phyloP scores from a whole-genome alignment of 768 basidiomycete genomes.

The Mycena vulgaris region DNA sequence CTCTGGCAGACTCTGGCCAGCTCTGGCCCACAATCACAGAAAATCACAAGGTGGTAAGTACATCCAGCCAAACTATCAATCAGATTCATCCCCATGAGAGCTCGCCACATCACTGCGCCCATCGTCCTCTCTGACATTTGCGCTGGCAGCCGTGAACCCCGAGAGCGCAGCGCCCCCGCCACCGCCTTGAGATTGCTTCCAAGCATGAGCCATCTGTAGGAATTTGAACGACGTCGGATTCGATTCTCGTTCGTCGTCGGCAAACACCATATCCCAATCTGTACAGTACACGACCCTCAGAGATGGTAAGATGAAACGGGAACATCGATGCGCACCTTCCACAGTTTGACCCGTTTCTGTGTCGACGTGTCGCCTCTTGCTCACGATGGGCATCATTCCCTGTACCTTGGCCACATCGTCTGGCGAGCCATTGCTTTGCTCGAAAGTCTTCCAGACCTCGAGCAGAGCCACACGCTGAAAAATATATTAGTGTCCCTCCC shows the following conservation, averaged over 20 bases:
- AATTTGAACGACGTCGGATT: slow-evolving; percentile 97
- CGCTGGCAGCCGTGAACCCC: slow-evolving; percentile 62
- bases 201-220: slow-evolving; percentile 94
- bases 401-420: slow-evolving; percentile 88
- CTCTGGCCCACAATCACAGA: too few species aligned
- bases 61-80: slow-evolving; percentile 30
- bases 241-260: slow-evolving; percentile 95
- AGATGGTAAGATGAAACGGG: neutral
- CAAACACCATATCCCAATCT: slow-evolving; percentile 97
- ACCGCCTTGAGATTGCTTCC: slow-evolving; percentile 73
- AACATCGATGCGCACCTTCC: slow-evolving; percentile 70
- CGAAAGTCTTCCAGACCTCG: slow-evolving; percentile 96
- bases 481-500: slow-evolving; percentile 12
- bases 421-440: slow-evolving; percentile 82
- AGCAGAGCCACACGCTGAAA: slow-evolving; percentile 89
- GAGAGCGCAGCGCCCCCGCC: slow-evolving; percentile 54
- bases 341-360: slow-evolving; percentile 88
- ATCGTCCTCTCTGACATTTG: slow-evolving; percentile 45
- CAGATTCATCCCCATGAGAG: slow-evolving; percentile 60
- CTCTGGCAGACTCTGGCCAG: too few species aligned
- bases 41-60: neutral
- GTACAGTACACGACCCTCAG: slow-evolving; percentile 15
- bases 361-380: slow-evolving; percentile 87
- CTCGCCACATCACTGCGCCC: slow-evolving; percentile 68
- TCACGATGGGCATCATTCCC: slow-evolving; percentile 93